phyloP scores from a whole-genome alignment of 106 monocot species.

The Alisma plantagoaquatica region DNA sequence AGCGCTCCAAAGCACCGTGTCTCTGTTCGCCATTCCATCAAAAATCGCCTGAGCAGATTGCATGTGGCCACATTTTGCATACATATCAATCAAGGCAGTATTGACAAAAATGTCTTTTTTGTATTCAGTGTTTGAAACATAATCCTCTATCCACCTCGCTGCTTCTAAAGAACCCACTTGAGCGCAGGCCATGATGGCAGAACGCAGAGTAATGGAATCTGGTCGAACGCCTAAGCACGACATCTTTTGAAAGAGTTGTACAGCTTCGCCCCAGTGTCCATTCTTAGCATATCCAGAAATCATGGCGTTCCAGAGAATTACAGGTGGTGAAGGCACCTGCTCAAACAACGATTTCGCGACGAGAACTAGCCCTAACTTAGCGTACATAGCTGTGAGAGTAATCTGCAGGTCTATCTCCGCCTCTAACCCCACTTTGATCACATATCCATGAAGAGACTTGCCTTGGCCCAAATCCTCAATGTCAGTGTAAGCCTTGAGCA shows the following conservation, averaged over 20 bases:
- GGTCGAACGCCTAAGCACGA: slow-evolving; percentile 19
- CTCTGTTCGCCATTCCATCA: slow-evolving; percentile 27
- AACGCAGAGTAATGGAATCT: slow-evolving; percentile 60
- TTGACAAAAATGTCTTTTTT: slow-evolving; percentile 48
- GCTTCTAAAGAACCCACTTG: slow-evolving; percentile 48
- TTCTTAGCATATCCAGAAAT: slow-evolving; percentile 85
- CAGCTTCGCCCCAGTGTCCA: slow-evolving; percentile 39
- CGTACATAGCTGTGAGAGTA: slow-evolving; percentile 58
- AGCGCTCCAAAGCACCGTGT: slow-evolving; percentile 73
- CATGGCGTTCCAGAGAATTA: slow-evolving; percentile 82
- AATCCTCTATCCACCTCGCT: slow-evolving; percentile 48
- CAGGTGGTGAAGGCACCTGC: slow-evolving; percentile 9
- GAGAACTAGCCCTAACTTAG: slow-evolving; percentile 45
- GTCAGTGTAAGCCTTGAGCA: slow-evolving; percentile 57
- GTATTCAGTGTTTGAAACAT: slow-evolving; percentile 12
- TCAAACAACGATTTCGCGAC: slow-evolving; percentile 46
- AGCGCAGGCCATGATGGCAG: slow-evolving; percentile 42
- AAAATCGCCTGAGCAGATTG: slow-evolving; percentile 35
- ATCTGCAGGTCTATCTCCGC: slow-evolving; percentile 39
- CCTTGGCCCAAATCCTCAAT: slow-evolving; percentile 35
- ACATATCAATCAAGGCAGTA: slow-evolving; percentile 78
- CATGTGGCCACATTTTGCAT: slow-evolving; percentile 60
- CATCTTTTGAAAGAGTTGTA: slow-evolving; percentile 42
- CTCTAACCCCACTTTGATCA: slow-evolving; percentile 47
- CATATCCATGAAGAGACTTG: slow-evolving; percentile 36